Evolutionary conservation across 768 basidiomycete species (phyloP).

Genomic region (Boletus tylopilopsis): DNA sequence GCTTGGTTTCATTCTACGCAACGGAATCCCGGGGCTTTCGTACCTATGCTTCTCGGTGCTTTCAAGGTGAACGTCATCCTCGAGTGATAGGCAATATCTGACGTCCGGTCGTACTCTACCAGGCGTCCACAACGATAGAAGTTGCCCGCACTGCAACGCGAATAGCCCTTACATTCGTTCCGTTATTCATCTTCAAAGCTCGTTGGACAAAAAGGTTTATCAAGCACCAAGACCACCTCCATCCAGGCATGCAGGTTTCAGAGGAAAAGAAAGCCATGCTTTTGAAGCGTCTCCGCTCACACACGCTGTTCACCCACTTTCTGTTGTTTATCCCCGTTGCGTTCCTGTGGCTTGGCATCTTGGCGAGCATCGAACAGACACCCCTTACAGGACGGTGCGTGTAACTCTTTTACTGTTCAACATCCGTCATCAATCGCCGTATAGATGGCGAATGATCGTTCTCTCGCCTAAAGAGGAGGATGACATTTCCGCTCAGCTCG

Average conservation of each 20-base stretch:
- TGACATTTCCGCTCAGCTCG: constrained; percentile 75
- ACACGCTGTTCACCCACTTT: constrained; percentile 48
- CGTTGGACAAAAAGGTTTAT: constrained; percentile 48
- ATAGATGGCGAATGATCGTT: constrained; percentile 81
- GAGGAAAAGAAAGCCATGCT: constrained; percentile 50
- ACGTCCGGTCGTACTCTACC: not conserved
- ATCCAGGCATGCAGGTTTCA: constrained; percentile 42
- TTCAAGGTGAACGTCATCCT: constrained; percentile 48
- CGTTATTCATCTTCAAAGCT: constrained; percentile 61
- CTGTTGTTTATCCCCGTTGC: constrained; percentile 59
- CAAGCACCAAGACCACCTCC: constrained; percentile 37
- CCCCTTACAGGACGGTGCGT: constrained; percentile 83
- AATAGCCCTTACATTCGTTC: constrained; percentile 72
- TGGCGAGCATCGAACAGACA: constrained; percentile 72
- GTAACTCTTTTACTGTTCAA: not conserved
- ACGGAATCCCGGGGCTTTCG: constrained; percentile 21
- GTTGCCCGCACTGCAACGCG: constrained; percentile 66
- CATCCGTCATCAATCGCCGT: not conserved
- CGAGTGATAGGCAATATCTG: not conserved
- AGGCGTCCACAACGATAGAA: constrained; percentile 76
- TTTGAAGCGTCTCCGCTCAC: constrained; percentile 45
- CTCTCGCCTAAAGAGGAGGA: constrained; percentile 94
- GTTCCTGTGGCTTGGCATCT: constrained; percentile 63
- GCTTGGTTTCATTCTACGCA: constrained; percentile 42
- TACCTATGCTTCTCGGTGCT: constrained; percentile 55